phyloP scores from a whole-genome alignment of 768 basidiomycete species.

The Rhodotorula babjevae region DNA sequence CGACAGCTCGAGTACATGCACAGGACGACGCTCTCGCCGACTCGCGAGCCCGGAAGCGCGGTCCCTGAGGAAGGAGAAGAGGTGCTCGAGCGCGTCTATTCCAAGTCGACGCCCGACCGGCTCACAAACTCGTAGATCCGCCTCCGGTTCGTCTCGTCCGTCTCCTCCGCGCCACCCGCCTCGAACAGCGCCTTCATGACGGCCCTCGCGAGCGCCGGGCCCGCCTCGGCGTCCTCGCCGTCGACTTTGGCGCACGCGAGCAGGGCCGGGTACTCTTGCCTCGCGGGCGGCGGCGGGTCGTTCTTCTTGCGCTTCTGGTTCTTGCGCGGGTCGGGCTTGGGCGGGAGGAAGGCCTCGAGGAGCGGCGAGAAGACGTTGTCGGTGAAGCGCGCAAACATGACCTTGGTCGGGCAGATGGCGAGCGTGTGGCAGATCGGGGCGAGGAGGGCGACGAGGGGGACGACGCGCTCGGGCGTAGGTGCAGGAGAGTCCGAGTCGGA shows the following conservation, averaged over 20 bases:
- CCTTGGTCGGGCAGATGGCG: conserved; percentile 60
- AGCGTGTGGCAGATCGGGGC: conserved; percentile 68
- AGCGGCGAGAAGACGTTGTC: conserved; percentile 66
- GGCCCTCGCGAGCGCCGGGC: conserved; percentile 17
- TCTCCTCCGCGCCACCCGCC: conserved; percentile 66
- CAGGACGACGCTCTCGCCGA: too few species aligned
- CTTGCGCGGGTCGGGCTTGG: conserved; percentile 30
- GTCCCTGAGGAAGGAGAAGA: too few species aligned
- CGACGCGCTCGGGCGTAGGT: conserved; percentile 45
- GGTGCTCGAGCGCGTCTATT: background rate
- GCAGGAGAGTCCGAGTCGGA: background rate
- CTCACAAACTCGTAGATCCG: conserved; percentile 59
- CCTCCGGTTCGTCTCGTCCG: conserved; percentile 70
- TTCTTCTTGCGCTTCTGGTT: conserved; percentile 45
- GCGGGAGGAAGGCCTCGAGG: conserved; percentile 53
- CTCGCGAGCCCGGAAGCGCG: too few species aligned
- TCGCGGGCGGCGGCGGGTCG: conserved; percentile 40
- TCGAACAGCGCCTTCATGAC: conserved; percentile 56
- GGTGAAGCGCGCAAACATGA: conserved; percentile 70
- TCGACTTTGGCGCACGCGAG: conserved; percentile 41
- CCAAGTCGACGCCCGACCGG: conserved; percentile 18
- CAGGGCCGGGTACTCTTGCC: conserved; percentile 44
- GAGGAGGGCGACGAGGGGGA: conserved; percentile 57
- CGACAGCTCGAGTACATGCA: too few species aligned
- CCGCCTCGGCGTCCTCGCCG: background rate